These are phyloP conservation scores for Tubosaeta brunneosetosa DNA, from an alignment of 768 basidiomycete species.

Conservation along the genomic window DNA sequence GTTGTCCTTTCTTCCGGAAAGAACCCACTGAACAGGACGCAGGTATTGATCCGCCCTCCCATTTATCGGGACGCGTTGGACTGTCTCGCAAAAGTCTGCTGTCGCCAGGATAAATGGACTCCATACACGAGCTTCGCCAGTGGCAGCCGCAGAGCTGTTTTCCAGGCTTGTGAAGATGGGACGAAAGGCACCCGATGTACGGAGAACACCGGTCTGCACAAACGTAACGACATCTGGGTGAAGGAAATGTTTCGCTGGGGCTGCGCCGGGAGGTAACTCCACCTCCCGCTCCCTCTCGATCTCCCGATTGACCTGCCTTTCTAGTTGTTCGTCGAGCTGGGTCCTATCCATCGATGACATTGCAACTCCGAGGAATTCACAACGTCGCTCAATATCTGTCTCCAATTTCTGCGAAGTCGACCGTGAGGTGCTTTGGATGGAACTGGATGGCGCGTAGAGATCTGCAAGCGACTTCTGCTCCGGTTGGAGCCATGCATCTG, in stretches of 20 bases:
- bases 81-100: background rate
- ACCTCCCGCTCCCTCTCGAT: background rate
- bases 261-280: background rate
- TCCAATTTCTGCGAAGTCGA: too few species aligned
- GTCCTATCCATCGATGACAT: background rate
- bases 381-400: too few species aligned
- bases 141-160: background rate
- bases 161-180: background rate
- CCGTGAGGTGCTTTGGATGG: background rate
- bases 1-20: background rate
- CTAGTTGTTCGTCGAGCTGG: slow-evolving; percentile 39
- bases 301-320: slow-evolving; percentile 18
- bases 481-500: slow-evolving; percentile 33
- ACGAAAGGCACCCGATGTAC: background rate
- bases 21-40: slow-evolving; percentile 2
- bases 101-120: slow-evolving; percentile 2
- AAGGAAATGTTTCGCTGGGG: background rate
- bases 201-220: background rate
- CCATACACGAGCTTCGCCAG: background rate
- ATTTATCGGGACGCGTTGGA: background rate
- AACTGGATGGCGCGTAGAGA: slow-evolving; percentile 25
- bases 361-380: too few species aligned
- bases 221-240: slow-evolving; percentile 2
- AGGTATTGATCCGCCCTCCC: background rate
- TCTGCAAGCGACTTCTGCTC: slow-evolving; percentile 34